Percentiles rank a stretch among this genome's conserved stretches.
phyloP scores from a whole-genome alignment of 129 eudicot genomes.

The Helianthus annuus region HanXRQr2.0-SUNRISE NC_035449.2:27762685-27763184 shows the following conservation, averaged over 20 bases:
- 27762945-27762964: slow-evolving; percentile 9
- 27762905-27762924: slow-evolving; percentile 10
- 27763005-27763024: not conserved
- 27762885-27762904: not conserved
- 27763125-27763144: slow-evolving; percentile 12
- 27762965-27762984: not conserved
- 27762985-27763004: not conserved
- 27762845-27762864: not conserved
- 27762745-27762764: too few species aligned
- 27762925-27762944: not conserved
- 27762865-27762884: slow-evolving; percentile 8
- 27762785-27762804: slow-evolving; percentile 11
- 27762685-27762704: too few species aligned
- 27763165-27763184: slow-evolving; percentile 28
- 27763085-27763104: not conserved
- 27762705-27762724: too few species aligned
- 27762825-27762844: not conserved
- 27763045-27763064: too few species aligned
- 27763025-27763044: not conserved
- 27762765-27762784: not conserved
- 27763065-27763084: not conserved
- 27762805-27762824: slow-evolving; percentile 9
- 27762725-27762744: too few species aligned
- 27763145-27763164: slow-evolving; percentile 4
- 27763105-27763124: slow-evolving; percentile 2